Evolutionary conservation across 2,329 filamentous ascomycete species (phyloP).

Genomic region (Dothideomycetes sp.): DNA sequence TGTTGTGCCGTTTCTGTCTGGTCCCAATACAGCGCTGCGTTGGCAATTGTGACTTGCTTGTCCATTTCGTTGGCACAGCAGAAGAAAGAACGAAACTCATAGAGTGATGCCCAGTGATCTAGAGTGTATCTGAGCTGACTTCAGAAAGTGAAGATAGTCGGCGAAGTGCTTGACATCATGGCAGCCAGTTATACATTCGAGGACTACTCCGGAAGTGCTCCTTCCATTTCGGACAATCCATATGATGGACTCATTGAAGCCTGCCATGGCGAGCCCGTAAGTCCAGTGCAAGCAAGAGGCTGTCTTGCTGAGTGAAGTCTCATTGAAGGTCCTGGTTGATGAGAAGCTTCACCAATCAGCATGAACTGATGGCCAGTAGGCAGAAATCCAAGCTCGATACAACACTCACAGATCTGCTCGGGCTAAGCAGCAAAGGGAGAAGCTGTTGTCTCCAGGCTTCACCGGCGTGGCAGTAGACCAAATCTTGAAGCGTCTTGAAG

Average conservation of each 20-base stretch:
- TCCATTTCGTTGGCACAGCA: too few relatives aligned
- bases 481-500: constrained; percentile 58
- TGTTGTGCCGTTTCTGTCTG: too few relatives aligned
- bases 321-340: too few relatives aligned
- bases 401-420: constrained; percentile 61
- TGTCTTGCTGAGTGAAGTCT: too few relatives aligned
- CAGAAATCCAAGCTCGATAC: constrained; percentile 62
- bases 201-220: constrained; percentile 19
- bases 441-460: constrained; percentile 60
- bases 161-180: too few relatives aligned
- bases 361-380: constrained; percentile 29
- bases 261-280: constrained; percentile 57
- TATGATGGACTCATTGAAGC: constrained; percentile 62
- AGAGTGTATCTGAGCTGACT: too few relatives aligned
- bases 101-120: too few relatives aligned
- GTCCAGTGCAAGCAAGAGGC: constrained; percentile 15
- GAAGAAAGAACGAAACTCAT: too few relatives aligned
- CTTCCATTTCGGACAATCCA: constrained; percentile 49
- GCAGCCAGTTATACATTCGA: constrained; percentile 25
- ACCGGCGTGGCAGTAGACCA: constrained; percentile 64
- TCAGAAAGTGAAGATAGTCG: too few relatives aligned
- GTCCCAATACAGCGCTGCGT: too few relatives aligned
- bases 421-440: constrained; percentile 64
- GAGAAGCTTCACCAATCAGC: too few relatives aligned
- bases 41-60: too few relatives aligned